phyloP scores from a whole-genome alignment of 768 basidiomycete genomes.

The Omphalotus guepiniiformis region DNA sequence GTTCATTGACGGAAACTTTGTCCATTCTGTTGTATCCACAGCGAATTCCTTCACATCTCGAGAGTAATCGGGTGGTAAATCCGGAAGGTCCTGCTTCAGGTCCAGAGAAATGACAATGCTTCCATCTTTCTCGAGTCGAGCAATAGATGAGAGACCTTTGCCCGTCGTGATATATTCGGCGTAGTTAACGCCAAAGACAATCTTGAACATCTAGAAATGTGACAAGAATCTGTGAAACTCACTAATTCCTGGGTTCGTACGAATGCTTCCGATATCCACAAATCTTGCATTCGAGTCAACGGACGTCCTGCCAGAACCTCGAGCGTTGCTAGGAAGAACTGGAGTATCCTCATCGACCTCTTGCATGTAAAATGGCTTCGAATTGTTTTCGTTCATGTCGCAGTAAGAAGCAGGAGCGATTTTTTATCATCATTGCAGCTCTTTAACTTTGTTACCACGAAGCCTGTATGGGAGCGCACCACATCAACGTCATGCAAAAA shows the following conservation, averaged over 20 bases:
- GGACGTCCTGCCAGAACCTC: too few relatives aligned
- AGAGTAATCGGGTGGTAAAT: slow-evolving; percentile 44
- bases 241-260: slow-evolving; percentile 19
- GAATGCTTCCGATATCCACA: slow-evolving; percentile 21
- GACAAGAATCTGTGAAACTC: background rate
- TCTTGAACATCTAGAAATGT: background rate
- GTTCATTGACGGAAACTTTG: slow-evolving; percentile 38
- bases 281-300: too few relatives aligned
- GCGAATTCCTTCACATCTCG: slow-evolving; percentile 47
- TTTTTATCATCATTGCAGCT: too few relatives aligned
- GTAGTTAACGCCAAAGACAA: slow-evolving; percentile 26
- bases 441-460: too few relatives aligned
- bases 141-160: slow-evolving; percentile 38
- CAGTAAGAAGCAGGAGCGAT: too few relatives aligned
- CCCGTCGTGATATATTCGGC: slow-evolving; percentile 35
- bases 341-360: too few relatives aligned
- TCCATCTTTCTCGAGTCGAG: slow-evolving; percentile 39
- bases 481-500: too few relatives aligned
- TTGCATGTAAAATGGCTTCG: too few relatives aligned
- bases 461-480: too few relatives aligned
- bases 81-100: slow-evolving; percentile 45
- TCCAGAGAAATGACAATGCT: slow-evolving; percentile 44
- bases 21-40: slow-evolving; percentile 35
- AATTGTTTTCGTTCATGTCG: too few relatives aligned
- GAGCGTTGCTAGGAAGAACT: too few relatives aligned